phyloP scores from a whole-genome alignment of 768 basidiomycete species.

The Exsudoporus frostii region DNA sequence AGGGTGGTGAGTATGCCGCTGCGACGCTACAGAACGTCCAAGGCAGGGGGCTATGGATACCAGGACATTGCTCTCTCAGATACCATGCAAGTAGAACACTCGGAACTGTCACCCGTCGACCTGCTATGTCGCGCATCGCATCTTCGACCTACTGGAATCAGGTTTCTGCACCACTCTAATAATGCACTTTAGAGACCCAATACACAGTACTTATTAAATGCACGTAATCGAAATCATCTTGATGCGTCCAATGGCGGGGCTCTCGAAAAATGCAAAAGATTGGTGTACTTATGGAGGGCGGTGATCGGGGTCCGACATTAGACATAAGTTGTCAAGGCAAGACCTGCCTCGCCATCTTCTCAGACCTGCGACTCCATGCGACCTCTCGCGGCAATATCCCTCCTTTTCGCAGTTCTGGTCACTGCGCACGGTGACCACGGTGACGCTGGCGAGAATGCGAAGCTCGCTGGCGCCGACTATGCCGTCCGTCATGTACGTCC shows the following conservation, averaged over 20 bases:
- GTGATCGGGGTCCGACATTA: conserved; percentile 22
- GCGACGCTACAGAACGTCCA: background rate
- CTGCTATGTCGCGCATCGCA: background rate
- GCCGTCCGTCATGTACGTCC: conserved; percentile 84
- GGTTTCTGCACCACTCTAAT: background rate
- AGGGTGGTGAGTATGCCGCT: conserved; percentile 39
- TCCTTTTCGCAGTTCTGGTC: conserved; percentile 33
- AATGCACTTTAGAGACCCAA: background rate
- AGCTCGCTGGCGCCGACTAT: conserved; percentile 53
- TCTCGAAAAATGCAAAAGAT: too few relatives aligned
- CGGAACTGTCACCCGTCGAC: background rate
- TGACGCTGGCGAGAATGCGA: conserved; percentile 55
- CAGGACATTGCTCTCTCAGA: background rate
- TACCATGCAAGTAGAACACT: background rate
- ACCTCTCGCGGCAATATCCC: conserved; percentile 41
- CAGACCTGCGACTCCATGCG: conserved; percentile 40
- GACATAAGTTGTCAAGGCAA: background rate
- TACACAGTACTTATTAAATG: background rate
- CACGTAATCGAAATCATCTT: background rate
- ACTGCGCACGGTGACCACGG: conserved; percentile 64
- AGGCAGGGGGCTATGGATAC: background rate
- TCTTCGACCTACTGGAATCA: background rate
- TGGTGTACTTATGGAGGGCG: background rate
- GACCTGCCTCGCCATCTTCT: background rate
- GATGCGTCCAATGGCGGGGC: background rate